Base-by-base conservation (phyloP, 1,139 yeast genomes). In the Pichia sp. region DNA sequence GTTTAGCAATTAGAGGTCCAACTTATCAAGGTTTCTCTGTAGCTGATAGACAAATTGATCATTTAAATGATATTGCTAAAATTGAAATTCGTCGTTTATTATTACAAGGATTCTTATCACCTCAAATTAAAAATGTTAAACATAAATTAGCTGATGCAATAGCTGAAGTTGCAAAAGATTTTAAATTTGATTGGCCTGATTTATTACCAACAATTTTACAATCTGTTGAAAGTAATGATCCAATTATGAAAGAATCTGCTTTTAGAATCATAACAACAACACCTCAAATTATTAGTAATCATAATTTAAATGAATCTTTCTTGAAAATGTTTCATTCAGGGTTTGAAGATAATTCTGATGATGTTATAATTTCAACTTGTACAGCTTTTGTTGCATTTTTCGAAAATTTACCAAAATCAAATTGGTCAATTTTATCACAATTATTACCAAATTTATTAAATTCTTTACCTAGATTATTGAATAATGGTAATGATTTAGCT, bases 141-240 rank as follows among this genome's bases (percentile, higher is more conserved):
- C 96, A 89, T 61, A 91, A 91, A 59, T 69, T 91, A 41, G 80
- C 96, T 4, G 98, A 91, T 66, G 95, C 95, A 4, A 84, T 91
- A 43, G 85, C 97, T 1, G 97, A 89, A 61, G 77, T 91, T 32
- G 94, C 96, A 4, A 79, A 77, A 52, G 84, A 78, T 52, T n/a
- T n/a, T n/a, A 30, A 46, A 3, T 67, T 66, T 11, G 68, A 68
- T 14, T 89, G 97, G 97, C 74, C 79, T 23, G 89, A 84, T 37
- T 71, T 89, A 37, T 64, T 86, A 35, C 88, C 86, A 38, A 77
- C 88, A 1, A 67, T 89, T 38, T 74, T 85, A 52, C 79, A 73
- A 51, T 88, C 91, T 12, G 46, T 58, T 7, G 32, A 51, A 9
- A 75, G 72, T 58, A 62, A 68, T 15, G 83, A 83, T 53, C 68